A percentile compares a stretch with the other conserved stretches of the same genome.
Evolutionary conservation across 148 eudicot genomes (phyloP).

Genomic region (Arctostaphylos glauca): DNA sequence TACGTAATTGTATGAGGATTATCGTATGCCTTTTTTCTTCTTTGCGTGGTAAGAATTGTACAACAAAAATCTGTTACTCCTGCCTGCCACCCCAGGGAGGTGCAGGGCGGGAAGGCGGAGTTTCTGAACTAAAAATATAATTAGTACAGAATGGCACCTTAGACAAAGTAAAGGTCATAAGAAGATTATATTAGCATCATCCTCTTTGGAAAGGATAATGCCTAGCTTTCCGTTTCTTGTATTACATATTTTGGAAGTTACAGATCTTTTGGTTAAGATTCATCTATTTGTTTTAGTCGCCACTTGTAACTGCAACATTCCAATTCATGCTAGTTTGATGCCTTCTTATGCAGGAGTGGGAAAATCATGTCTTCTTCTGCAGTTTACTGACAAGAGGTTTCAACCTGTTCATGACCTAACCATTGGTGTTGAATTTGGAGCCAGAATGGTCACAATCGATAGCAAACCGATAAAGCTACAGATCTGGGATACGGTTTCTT

Average conservation of each 20-base stretch:
- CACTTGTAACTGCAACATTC: neutral
- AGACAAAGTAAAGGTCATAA: neutral
- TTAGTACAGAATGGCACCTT: neutral
- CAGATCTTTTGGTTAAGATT: neutral
- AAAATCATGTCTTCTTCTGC: constrained; percentile 71
- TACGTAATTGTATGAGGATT: neutral
- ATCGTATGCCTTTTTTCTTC: neutral
- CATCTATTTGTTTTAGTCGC: neutral
- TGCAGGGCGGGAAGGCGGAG: neutral
- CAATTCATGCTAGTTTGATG: constrained; percentile 10
- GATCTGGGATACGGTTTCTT: constrained; percentile 39
- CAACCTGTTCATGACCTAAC: constrained; percentile 74
- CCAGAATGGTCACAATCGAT: constrained; percentile 65
- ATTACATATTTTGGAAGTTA: neutral
- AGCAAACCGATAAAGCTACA: constrained; percentile 67
- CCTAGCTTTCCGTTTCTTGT: neutral
- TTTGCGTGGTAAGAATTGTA: neutral
- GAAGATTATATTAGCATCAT: neutral
- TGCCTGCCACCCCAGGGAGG: neutral
- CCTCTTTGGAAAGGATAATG: neutral
- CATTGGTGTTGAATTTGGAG: constrained; percentile 74
- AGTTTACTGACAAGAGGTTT: constrained; percentile 68
- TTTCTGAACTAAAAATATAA: neutral
- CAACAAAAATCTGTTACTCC: neutral
- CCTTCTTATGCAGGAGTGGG: constrained; percentile 51